These are phyloP conservation scores for Mortierella sp. DNA, from an alignment of 371 early-diverging fungal species.

Conservation along the genomic window DNA sequence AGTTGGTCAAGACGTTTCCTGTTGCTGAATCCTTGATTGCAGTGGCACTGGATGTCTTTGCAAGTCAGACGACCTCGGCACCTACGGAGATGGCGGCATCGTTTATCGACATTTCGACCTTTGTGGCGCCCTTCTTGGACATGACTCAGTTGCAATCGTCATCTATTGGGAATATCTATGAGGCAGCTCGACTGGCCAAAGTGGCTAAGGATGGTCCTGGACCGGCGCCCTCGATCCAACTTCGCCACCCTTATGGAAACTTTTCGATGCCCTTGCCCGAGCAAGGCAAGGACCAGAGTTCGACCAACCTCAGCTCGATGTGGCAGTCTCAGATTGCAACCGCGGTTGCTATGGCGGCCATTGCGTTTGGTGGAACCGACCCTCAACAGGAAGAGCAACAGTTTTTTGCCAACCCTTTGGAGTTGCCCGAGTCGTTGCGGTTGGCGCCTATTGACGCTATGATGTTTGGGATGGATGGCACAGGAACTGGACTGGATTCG, in stretches of 20 bases:
- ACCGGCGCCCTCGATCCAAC: conserved; percentile 54
- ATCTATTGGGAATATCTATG: conserved; percentile 54
- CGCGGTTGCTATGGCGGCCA: conserved; percentile 56
- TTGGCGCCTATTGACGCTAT: conserved; percentile 47
- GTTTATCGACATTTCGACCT: conserved; percentile 55
- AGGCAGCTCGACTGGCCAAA: conserved; percentile 54
- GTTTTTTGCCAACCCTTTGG: conserved; percentile 56
- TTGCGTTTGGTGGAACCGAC: conserved; percentile 55
- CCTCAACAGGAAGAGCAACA: conserved; percentile 55
- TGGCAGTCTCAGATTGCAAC: conserved; percentile 56
- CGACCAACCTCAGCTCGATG: conserved; percentile 51
- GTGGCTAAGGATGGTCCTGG: conserved; percentile 56
- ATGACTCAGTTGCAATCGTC: conserved; percentile 52
- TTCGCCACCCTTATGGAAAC: conserved; percentile 56
- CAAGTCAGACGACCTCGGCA: conserved; percentile 51
- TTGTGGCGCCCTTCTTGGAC: conserved; percentile 55
- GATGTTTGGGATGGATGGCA: conserved; percentile 39
- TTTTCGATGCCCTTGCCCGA: conserved; percentile 57
- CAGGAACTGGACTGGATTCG: conserved; percentile 16
- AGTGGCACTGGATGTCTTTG: conserved; percentile 56
- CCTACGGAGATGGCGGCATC: conserved; percentile 57
- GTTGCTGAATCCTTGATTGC: conserved; percentile 57
- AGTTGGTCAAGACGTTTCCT: conserved; percentile 57
- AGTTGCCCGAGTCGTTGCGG: conserved; percentile 51
- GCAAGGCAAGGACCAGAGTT: conserved; percentile 33